Evolutionary conservation across 352 stramenopile species (phyloP).

Genomic region (Phytopythium boreale): DNA sequence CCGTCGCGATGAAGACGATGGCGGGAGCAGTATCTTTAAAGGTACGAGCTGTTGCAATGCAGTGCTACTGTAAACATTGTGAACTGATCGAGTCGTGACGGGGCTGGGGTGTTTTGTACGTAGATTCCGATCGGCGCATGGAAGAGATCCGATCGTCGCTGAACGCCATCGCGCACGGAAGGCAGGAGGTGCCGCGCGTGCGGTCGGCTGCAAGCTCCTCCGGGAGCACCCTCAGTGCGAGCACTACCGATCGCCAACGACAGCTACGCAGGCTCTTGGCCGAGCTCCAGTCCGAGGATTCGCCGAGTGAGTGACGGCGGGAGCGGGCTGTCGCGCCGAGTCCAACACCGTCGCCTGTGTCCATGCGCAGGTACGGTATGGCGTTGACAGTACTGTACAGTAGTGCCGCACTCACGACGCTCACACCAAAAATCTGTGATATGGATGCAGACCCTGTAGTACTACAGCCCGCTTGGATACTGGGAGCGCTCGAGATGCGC

Average conservation of each 20-base stretch:
- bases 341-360: too few relatives aligned
- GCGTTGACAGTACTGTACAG: neutral
- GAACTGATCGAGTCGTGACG: neutral
- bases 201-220: neutral
- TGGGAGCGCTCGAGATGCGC: too few relatives aligned
- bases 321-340: too few relatives aligned
- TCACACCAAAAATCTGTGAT: neutral
- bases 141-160: conserved; percentile 67
- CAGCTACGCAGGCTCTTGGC: conserved; percentile 28
- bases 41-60: conserved; percentile 12
- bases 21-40: conserved; percentile 23
- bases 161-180: conserved; percentile 42
- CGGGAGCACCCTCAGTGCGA: neutral
- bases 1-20: neutral
- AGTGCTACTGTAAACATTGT: neutral
- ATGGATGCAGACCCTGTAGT: neutral
- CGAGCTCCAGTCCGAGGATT: neutral
- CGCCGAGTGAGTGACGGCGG: neutral
- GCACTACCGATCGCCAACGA: conserved; percentile 19
- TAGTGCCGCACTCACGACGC: neutral
- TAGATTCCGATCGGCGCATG: conserved; percentile 73
- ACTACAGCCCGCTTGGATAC: neutral
- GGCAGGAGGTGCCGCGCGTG: neutral
- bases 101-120: neutral
- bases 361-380: neutral